phyloP scores from a whole-genome alignment of 2,329 filamentous ascomycete genomes.

The Pseudocercospora musae region DNA sequence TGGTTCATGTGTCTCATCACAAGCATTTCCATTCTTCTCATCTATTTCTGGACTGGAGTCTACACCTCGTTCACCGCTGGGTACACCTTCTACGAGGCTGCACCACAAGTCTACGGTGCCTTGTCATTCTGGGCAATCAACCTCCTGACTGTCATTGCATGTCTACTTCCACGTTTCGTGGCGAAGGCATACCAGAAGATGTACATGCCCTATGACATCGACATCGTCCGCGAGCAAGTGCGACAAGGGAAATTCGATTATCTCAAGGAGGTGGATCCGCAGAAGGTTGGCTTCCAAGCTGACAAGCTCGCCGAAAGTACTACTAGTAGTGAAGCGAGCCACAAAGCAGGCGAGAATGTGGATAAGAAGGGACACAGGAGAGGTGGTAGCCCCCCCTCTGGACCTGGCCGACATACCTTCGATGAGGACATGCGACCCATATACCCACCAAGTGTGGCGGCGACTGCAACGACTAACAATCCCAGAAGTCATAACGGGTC shows the following conservation, averaged over 20 bases:
- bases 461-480: slow-evolving; percentile 74
- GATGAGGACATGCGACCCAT: slow-evolving; percentile 90
- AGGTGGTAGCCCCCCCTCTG: slow-evolving; percentile 27
- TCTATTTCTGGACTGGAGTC: slow-evolving; percentile 94
- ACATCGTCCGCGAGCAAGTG: slow-evolving; percentile 93
- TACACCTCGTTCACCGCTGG: slow-evolving; percentile 64
- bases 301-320: slow-evolving; percentile 50
- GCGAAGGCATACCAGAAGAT: slow-evolving; percentile 90
- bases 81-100: slow-evolving; percentile 71
- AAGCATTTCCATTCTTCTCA: slow-evolving; percentile 73
- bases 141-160: slow-evolving; percentile 74
- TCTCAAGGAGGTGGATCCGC: slow-evolving; percentile 56
- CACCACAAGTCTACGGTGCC: slow-evolving; percentile 72
- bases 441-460: slow-evolving; percentile 83
- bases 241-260: slow-evolving; percentile 77
- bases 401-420: slow-evolving; percentile 47
- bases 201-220: slow-evolving; percentile 85
- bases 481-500: slow-evolving; percentile 84
- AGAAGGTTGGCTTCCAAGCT: slow-evolving; percentile 40
- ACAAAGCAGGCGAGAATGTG: slow-evolving; percentile 7
- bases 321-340: slow-evolving; percentile 54
- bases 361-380: slow-evolving; percentile 42
- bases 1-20: slow-evolving; percentile 90
- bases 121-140: slow-evolving; percentile 85
- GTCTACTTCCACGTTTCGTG: slow-evolving; percentile 80